Conservation (phyloP, 768 basidiomycete species). For the Mycena pura region DNA sequence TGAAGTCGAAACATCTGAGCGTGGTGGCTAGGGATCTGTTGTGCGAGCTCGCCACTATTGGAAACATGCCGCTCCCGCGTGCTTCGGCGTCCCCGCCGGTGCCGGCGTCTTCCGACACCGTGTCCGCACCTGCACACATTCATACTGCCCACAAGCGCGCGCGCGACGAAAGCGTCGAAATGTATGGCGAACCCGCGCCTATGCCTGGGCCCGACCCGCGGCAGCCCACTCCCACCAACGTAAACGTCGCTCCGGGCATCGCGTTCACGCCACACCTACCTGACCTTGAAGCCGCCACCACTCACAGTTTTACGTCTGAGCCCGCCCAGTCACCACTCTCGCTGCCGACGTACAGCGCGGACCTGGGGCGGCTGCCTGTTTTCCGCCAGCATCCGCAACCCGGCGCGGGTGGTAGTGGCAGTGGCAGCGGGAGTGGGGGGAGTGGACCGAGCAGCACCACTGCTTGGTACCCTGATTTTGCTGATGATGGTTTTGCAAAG, state of each 20-base stretch:
- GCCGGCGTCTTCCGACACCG: too few species aligned
- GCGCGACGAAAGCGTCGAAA: not conserved
- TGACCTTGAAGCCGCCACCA: not conserved
- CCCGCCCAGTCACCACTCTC: too few species aligned
- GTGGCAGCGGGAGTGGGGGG: conserved; percentile 3
- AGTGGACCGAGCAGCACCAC: too few species aligned
- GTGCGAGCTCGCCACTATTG: conserved; percentile 14
- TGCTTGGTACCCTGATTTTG: too few species aligned
- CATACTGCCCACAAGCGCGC: not conserved
- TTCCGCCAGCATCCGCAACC: not conserved
- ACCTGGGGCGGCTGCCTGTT: conserved; percentile 1
- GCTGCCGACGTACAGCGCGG: conserved; percentile 7
- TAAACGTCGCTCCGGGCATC: not conserved
- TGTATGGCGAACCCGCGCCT: not conserved
- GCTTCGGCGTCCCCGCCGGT: not conserved
- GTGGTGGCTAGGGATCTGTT: conserved; percentile 11
- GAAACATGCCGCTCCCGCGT: conserved; percentile 14
- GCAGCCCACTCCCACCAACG: not conserved
- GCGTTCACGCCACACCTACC: not conserved
- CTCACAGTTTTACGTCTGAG: too few species aligned
- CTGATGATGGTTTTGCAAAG: too few species aligned
- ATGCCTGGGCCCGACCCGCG: not conserved
- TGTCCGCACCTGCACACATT: not conserved
- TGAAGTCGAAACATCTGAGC: not conserved
- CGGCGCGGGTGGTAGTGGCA: not conserved